Conservation (phyloP, 305 asterid genomes). For the Fraxinus greggii region DNA sequence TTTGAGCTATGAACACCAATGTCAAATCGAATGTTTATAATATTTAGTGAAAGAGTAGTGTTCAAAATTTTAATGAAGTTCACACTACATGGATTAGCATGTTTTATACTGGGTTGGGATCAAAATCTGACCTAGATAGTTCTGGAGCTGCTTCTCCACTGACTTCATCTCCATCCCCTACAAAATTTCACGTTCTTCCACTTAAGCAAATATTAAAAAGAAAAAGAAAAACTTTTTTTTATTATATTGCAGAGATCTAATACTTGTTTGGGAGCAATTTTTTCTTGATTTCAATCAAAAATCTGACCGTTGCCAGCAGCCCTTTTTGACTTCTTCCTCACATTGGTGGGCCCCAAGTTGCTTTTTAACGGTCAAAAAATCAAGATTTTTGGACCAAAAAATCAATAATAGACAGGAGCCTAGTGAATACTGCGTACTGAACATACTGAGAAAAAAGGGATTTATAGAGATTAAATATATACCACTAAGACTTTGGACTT, state of each 20-base stretch:
- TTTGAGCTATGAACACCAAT: constrained; percentile 12
- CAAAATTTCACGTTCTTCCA: neutral
- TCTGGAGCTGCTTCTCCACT: constrained; percentile 36
- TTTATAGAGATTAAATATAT: neutral
- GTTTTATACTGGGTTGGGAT: constrained; percentile 36
- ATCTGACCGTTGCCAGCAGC: no score
- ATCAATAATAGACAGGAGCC: no score
- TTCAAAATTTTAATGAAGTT: constrained; percentile 7
- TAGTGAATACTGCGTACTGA: neutral
- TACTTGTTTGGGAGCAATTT: no score
- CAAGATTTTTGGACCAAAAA: no score
- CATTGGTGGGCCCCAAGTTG: no score
- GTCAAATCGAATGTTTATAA: constrained; percentile 30
- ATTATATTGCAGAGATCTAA: neutral
- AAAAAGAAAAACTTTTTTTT: neutral
- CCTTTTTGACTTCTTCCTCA: no score
- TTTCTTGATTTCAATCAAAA: no score
- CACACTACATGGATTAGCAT: neutral
- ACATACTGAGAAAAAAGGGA: neutral
- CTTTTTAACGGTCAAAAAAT: no score
- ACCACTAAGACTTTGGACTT: constrained; percentile 38
- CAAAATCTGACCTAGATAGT: constrained; percentile 34
- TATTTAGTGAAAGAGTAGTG: neutral
- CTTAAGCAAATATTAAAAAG: constrained; percentile 3
- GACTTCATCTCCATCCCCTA: constrained; percentile 34